Base-by-base conservation (phyloP, 164 flowering plant species). In the Brasenia schreberi region DNA sequence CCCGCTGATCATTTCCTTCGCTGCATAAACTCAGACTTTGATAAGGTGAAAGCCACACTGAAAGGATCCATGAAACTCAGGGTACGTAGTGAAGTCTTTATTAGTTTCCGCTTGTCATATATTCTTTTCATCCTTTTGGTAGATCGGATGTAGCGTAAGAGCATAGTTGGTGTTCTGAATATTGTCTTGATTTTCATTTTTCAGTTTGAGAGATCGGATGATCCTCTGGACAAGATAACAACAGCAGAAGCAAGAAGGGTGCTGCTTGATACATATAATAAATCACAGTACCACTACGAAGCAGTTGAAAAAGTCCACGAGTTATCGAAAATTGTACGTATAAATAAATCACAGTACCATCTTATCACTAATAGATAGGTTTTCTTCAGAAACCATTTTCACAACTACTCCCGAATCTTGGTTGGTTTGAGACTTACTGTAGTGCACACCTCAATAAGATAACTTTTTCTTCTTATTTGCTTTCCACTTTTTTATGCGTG, bases 1-100 rank as follows among this genome's bases (percentile, higher is more conserved):
- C 98, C 98, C 7, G 90, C 98, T 5, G 98, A 93, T 79, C 98
- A 93, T 78, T 93, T 93, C 66, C 85, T 93, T 61, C 74, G 96
- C 45, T 90, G 96, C 85, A 82, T 90, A 69, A 93, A 93, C 69
- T 83, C 93, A 7, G 98, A 93, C 71, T 93, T 93, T 42, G 98
- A 93, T 77, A 90, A 93, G 77, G 98, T 93, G 18, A 92, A 88
- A 81, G 93, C 93, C 65, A 88, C 96, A 14, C 80, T 90, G 0
- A 88, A 85, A 72, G 98, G 96, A 70, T 90, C 96, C 45, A 88
- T 92, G 96, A 92, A 92, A 75, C 67, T 88, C n/a, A 70, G 88
- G 92, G 96, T 92, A 85, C 10, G 62, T 9, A 49, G 4, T 9
- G 16, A 49, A 9, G 10, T 49, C 56, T 49, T 14, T 49, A 0